These are phyloP conservation scores for Ganoderma boninense DNA, from an alignment of 1,284 basidiomycete species.

Conservation along the genomic window DNA sequence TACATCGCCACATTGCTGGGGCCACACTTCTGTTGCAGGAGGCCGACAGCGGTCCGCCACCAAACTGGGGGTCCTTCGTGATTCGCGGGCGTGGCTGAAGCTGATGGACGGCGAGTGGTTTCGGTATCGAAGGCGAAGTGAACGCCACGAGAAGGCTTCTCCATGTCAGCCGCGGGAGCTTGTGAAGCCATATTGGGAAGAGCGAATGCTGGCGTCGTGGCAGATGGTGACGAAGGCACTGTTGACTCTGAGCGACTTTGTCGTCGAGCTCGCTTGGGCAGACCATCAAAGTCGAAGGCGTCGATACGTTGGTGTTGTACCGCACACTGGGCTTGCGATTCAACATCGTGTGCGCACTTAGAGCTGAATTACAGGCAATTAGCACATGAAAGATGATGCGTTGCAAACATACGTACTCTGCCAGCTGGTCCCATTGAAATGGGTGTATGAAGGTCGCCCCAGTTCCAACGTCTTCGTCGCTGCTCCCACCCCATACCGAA, in stretches of 20 bases:
- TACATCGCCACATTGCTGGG: conserved; percentile 40
- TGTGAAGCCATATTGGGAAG: background rate
- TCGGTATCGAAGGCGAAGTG: conserved; percentile 24
- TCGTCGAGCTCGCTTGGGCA: conserved; percentile 42
- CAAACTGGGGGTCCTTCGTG: conserved; percentile 22
- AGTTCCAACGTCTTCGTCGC: conserved; percentile 38
- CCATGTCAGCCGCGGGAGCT: conserved; percentile 13
- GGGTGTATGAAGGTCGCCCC: conserved; percentile 68
- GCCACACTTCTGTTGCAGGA: conserved; percentile 41
- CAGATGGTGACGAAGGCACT: conserved; percentile 6
- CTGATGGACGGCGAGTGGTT: background rate
- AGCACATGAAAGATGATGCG: background rate
- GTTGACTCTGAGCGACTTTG: conserved; percentile 13
- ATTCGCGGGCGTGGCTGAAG: conserved; percentile 16
- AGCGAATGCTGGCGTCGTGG: conserved; percentile 10
- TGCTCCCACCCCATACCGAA: conserved; percentile 31
- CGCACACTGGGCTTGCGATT: conserved; percentile 32
- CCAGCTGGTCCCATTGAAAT: conserved; percentile 51
- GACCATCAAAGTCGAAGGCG: conserved; percentile 67
- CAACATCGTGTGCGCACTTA: conserved; percentile 29
- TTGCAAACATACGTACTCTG: conserved; percentile 33
- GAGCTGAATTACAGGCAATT: background rate
- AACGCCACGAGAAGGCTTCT: conserved; percentile 25
- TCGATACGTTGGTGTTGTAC: conserved; percentile 51
- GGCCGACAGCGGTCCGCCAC: conserved; percentile 35